phyloP scores from a whole-genome alignment of 192 early-diverging fungal genomes.

The Phycomyces nitens region DNA sequence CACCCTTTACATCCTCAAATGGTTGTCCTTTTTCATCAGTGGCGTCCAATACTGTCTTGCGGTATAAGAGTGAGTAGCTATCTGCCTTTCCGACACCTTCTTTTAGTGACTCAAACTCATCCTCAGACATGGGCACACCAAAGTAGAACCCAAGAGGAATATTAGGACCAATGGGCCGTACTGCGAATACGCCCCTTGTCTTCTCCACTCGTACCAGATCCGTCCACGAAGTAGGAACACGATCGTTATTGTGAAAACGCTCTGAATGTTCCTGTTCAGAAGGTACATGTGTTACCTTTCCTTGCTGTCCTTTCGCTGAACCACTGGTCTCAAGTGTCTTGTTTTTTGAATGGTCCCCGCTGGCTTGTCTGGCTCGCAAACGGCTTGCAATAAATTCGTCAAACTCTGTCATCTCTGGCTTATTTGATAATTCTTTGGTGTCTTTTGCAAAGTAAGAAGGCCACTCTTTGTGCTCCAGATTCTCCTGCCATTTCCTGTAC shows the following conservation, averaged over 20 bases:
- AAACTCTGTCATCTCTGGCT: slow-evolving; percentile 15
- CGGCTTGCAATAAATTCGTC: slow-evolving; percentile 24
- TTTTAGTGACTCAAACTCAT: slow-evolving; percentile 87
- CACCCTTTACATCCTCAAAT: slow-evolving; percentile 55
- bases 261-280: too few relatives aligned
- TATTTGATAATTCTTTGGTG: too few relatives aligned
- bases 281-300: too few relatives aligned
- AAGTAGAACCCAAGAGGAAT: slow-evolving; percentile 90
- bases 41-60: slow-evolving; percentile 84
- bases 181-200: slow-evolving; percentile 60
- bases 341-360: background rate
- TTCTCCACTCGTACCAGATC: slow-evolving; percentile 51
- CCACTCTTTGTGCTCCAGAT: slow-evolving; percentile 74
- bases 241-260: background rate
- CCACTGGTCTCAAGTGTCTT: too few relatives aligned
- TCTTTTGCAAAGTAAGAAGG: slow-evolving; percentile 85
- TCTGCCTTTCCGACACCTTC: slow-evolving; percentile 69
- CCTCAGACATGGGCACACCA: slow-evolving; percentile 92
- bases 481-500: slow-evolving; percentile 75
- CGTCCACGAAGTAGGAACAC: slow-evolving; percentile 8
- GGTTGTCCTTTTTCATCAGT: slow-evolving; percentile 80
- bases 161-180: slow-evolving; percentile 60
- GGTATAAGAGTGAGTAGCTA: slow-evolving; percentile 75
- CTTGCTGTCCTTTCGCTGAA: too few relatives aligned
- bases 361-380: slow-evolving; percentile 3